These are phyloP conservation scores for Anastatica hierochuntica DNA, from an alignment of 345 rosid species.

Conservation along the genomic window DNA sequence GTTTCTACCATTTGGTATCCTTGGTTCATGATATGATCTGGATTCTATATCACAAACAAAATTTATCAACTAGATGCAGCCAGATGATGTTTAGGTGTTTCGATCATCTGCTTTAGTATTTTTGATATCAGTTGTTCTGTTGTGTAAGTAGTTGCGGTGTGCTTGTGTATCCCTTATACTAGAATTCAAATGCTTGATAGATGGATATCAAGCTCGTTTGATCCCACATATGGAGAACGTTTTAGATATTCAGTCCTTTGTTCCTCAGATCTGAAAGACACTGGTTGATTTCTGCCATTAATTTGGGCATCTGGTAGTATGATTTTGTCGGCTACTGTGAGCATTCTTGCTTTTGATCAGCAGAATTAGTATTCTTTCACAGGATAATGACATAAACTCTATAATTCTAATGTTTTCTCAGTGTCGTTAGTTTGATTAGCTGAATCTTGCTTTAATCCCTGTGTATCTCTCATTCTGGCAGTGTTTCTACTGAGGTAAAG, in stretches of 20 bases:
- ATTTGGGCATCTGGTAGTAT: background rate
- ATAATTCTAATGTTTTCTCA: background rate
- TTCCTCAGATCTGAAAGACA: background rate
- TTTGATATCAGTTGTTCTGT: background rate
- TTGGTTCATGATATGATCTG: background rate
- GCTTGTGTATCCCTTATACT: background rate
- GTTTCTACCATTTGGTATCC: background rate
- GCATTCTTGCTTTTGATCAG: background rate
- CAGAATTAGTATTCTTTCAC: background rate
- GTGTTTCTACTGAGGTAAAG: constrained; percentile 64
- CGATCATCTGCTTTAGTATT: background rate
- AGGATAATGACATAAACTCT: background rate
- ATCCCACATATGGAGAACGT: background rate
- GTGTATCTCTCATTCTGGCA: constrained; percentile 22
- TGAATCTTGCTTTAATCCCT: constrained; percentile 3
- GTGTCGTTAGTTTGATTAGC: background rate
- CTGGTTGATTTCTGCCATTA: background rate
- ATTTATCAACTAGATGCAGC: background rate
- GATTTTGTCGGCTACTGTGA: too few relatives aligned
- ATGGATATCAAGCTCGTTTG: constrained; percentile 2
- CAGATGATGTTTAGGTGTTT: constrained; percentile 10
- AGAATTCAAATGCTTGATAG: background rate
- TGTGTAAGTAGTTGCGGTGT: background rate
- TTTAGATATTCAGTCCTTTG: background rate
- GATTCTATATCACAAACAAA: background rate